A percentile compares a stretch with the other conserved stretches of the same genome.
Conservation (phyloP, 257 asterid genomes). For the Galeopsis tetrahit region DNA sequence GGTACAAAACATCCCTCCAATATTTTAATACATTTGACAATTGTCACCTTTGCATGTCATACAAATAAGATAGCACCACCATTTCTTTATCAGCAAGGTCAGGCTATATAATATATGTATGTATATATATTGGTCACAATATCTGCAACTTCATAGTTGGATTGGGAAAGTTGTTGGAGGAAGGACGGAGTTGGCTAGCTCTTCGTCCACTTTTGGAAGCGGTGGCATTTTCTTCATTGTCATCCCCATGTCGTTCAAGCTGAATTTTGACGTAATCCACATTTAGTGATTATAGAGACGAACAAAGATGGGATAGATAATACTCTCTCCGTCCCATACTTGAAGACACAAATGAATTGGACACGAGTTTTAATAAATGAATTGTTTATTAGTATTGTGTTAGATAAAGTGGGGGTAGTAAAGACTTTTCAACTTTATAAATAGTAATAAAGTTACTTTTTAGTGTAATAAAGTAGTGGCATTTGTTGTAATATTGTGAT, state of each 20-base stretch:
- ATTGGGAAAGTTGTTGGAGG: constrained; percentile 49
- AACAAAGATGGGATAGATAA: background rate
- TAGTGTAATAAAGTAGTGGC: too few species aligned
- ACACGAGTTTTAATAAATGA: too few species aligned
- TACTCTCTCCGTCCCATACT: too few species aligned
- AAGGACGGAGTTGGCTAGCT: constrained; percentile 73
- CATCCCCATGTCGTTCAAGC: constrained; percentile 62
- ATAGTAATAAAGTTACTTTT: too few species aligned
- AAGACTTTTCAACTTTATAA: too few species aligned
- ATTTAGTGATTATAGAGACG: background rate
- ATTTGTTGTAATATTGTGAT: too few species aligned
- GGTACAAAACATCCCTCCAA: constrained; percentile 34
- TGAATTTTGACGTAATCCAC: constrained; percentile 34
- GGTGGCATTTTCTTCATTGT: constrained; percentile 71
- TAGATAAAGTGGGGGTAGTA: too few species aligned
- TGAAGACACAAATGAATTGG: too few species aligned
- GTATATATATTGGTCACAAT: constrained; percentile 11
- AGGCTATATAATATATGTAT: background rate
- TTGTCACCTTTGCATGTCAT: constrained; percentile 22
- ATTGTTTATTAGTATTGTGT: too few species aligned
- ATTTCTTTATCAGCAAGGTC: constrained; percentile 14
- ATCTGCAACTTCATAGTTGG: constrained; percentile 38
- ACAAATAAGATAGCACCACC: constrained; percentile 18
- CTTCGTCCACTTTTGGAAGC: constrained; percentile 67
- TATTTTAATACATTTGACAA: constrained; percentile 15